phyloP scores from a whole-genome alignment of 2,329 filamentous ascomycete species.

The Fonsecaea erecta region DNA sequence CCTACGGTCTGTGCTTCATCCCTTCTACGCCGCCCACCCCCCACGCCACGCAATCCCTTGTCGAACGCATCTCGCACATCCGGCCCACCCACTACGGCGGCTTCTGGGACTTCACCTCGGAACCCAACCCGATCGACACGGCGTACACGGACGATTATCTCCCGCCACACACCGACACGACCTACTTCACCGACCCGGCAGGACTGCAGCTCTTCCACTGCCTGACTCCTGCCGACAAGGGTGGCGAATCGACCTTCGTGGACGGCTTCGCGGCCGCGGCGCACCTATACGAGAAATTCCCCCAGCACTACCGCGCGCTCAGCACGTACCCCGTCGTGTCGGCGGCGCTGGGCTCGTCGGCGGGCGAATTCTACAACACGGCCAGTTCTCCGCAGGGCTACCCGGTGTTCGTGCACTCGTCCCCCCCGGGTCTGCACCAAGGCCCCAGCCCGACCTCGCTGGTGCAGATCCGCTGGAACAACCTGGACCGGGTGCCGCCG shows the following conservation, averaged over 20 bases:
- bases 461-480: conserved; percentile 86
- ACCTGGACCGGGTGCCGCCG: conserved; percentile 75
- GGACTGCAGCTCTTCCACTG: conserved; percentile 88
- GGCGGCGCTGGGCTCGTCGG: conserved; percentile 85
- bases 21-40: conserved; percentile 48
- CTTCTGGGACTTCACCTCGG: conserved; percentile 86
- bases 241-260: conserved; percentile 77
- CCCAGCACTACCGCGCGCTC: conserved; percentile 63
- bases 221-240: conserved; percentile 42
- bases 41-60: conserved; percentile 71
- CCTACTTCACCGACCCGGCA: conserved; percentile 91
- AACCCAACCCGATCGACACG: conserved; percentile 84
- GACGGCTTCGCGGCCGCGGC: conserved; percentile 80
- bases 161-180: conserved; percentile 88
- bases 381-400: conserved; percentile 57
- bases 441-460: conserved; percentile 46
- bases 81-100: conserved; percentile 89
- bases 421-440: conserved; percentile 12
- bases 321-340: conserved; percentile 65
- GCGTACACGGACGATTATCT: conserved; percentile 88
- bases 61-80: conserved; percentile 84
- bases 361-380: conserved; percentile 66
- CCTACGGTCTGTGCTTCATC: conserved; percentile 34
- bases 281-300: conserved; percentile 61
- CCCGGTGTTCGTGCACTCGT: conserved; percentile 71